phyloP scores from a whole-genome alignment of 139 green algal species.

The Picochlorum costavermella region DNA sequence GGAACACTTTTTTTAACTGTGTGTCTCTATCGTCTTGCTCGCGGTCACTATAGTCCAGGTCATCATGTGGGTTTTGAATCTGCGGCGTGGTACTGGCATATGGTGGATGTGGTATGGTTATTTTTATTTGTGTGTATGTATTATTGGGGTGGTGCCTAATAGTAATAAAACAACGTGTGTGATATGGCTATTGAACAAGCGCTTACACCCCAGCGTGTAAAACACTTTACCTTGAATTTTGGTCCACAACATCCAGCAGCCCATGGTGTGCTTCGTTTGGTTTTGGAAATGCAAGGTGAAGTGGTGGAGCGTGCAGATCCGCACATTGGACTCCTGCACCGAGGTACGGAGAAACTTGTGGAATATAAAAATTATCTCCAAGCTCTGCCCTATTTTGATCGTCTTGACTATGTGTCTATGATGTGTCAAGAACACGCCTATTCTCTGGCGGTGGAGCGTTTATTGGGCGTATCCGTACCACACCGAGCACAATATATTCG shows the following conservation, averaged over 20 bases:
- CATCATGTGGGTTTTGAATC: constrained; percentile 57
- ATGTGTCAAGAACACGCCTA: constrained; percentile 85
- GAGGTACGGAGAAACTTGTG: constrained; percentile 80
- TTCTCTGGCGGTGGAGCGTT: constrained; percentile 69
- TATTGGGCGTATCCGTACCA: constrained; percentile 41
- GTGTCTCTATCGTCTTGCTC: constrained; percentile 36
- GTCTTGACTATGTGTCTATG: constrained; percentile 83
- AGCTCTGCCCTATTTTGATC: constrained; percentile 83
- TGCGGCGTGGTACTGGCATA: constrained; percentile 54
- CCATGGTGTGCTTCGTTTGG: constrained; percentile 75
- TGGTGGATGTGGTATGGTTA: constrained; percentile 52
- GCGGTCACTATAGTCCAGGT: constrained; percentile 44
- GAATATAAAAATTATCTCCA: constrained; percentile 85
- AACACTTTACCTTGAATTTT: constrained; percentile 89
- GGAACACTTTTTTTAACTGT: constrained; percentile 43
- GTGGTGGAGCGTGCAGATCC: constrained; percentile 63
- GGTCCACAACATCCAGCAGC: constrained; percentile 81
- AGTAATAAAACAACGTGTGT: constrained; percentile 22
- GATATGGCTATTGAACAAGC: constrained; percentile 31
- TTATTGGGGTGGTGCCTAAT: constrained; percentile 44
- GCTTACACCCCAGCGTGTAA: constrained; percentile 27
- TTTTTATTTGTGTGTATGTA: constrained; percentile 56
- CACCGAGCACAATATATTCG: constrained; percentile 71
- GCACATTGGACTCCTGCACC: constrained; percentile 77
- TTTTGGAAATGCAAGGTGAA: constrained; percentile 83